These are phyloP conservation scores for Nicotiana rustica DNA, from an alignment of 305 asterid species.

Conservation along the genomic window DNA sequence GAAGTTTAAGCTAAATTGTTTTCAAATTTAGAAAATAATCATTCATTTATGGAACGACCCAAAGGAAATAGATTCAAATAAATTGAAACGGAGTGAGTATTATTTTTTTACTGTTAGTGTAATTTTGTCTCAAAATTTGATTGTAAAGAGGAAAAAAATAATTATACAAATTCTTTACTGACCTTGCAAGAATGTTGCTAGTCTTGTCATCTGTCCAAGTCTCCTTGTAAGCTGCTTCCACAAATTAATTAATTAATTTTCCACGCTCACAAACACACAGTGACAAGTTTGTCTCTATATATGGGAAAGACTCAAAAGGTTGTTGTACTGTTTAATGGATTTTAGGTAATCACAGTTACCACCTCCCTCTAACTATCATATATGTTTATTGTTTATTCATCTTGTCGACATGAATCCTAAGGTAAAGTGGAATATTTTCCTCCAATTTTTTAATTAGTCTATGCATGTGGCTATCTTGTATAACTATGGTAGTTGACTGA, in stretches of 20 bases:
- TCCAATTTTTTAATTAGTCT: neutral
- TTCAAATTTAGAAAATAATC: no score
- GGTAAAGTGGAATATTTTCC: neutral
- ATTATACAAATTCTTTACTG: neutral
- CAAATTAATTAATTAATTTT: no score
- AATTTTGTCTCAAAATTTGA: no score
- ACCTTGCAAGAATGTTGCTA: constrained; percentile 18
- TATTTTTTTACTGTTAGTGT: no score
- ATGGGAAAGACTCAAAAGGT: neutral
- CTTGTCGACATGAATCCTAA: neutral
- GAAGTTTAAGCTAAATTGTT: no score
- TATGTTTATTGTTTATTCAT: no score
- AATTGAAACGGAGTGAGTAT: neutral
- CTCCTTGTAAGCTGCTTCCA: neutral
- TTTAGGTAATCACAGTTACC: no score
- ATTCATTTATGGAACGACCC: no score
- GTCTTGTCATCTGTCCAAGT: constrained; percentile 1
- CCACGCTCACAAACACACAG: neutral
- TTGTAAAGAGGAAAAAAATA: neutral
- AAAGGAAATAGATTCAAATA: no score
- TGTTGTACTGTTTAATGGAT: no score
- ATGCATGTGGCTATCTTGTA: neutral
- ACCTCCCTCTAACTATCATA: no score
- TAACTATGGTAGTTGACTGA: constrained; percentile 7
- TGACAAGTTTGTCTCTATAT: neutral